These are phyloP conservation scores for Gossypium rotundifolium DNA, from an alignment of 345 rosid species.

Conservation along the genomic window DNA sequence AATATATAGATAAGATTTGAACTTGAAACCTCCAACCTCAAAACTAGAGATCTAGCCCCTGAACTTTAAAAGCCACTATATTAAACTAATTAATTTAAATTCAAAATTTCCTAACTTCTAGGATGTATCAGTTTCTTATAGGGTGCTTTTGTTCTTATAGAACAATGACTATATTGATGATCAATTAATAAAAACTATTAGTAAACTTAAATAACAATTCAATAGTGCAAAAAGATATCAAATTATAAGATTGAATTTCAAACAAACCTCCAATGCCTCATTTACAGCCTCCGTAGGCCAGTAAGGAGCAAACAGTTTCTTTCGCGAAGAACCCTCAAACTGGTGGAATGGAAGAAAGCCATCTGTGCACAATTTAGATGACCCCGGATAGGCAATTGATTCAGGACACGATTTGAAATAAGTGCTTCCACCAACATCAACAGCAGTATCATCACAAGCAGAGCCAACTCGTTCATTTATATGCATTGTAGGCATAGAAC, in stretches of 20 bases:
- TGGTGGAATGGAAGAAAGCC: conserved; percentile 22
- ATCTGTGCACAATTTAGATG: conserved; percentile 23
- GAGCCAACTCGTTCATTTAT: conserved; percentile 20
- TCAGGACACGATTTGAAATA: conserved; percentile 47
- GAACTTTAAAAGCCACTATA: neutral
- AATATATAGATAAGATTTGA: neutral
- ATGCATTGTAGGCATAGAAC: conserved; percentile 67
- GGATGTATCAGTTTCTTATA: neutral
- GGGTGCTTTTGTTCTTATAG: neutral
- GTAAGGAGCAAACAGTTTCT: conserved; percentile 40
- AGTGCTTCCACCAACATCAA: conserved; percentile 24
- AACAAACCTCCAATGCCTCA: conserved; percentile 66
- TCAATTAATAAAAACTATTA: neutral
- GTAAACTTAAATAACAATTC: neutral
- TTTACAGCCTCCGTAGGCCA: conserved; percentile 57
- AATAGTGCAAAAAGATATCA: neutral
- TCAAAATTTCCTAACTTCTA: neutral
- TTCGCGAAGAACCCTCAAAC: conserved; percentile 25
- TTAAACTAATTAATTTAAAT: neutral
- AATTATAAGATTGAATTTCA: neutral
- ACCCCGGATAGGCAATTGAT: conserved; percentile 26
- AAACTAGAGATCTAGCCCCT: neutral
- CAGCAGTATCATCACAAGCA: conserved; percentile 5
- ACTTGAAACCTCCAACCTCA: neutral
- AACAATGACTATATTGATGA: neutral